Conservation (phyloP, 306 rosid genomes). For the Cucumis cinereus region DNA sequence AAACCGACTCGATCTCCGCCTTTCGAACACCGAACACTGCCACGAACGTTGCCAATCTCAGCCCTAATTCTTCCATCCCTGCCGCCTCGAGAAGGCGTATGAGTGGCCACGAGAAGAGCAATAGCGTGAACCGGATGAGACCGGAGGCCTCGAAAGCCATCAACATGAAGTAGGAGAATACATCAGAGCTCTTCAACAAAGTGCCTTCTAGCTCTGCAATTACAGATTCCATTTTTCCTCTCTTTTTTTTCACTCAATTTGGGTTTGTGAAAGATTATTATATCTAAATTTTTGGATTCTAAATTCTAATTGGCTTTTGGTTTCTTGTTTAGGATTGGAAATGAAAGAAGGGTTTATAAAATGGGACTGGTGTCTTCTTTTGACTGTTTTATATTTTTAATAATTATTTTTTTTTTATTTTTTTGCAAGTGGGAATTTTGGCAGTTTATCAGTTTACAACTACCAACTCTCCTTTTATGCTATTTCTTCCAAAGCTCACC, state of each 20-base stretch:
- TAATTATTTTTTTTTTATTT: not conserved
- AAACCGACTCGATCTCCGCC: conserved; percentile 55
- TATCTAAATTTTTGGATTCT: not conserved
- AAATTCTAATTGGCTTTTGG: not conserved
- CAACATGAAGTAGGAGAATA: conserved; percentile 73
- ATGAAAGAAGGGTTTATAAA: not conserved
- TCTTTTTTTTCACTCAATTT: not conserved
- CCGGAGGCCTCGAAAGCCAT: conserved; percentile 82
- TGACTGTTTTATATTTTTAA: not conserved
- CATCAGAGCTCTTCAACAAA: conserved; percentile 42
- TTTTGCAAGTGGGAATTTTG: conserved; percentile 10
- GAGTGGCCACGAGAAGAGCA: conserved; percentile 56
- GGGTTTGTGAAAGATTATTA: not conserved
- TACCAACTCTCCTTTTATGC: conserved; percentile 13
- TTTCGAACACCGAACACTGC: conserved; percentile 38
- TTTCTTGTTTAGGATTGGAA: not conserved
- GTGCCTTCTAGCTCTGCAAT: conserved; percentile 81
- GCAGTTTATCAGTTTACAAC: conserved; percentile 64
- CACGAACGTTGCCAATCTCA: conserved; percentile 49
- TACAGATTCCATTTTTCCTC: conserved; percentile 43
- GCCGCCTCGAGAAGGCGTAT: conserved; percentile 20
- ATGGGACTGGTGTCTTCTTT: not conserved
- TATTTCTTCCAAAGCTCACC: not conserved
- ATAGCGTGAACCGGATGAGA: conserved; percentile 47
- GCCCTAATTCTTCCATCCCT: conserved; percentile 24